Conservation (phyloP, 2,329 filamentous ascomycete genomes). For the Basipetospora chlamydospora region DNA sequence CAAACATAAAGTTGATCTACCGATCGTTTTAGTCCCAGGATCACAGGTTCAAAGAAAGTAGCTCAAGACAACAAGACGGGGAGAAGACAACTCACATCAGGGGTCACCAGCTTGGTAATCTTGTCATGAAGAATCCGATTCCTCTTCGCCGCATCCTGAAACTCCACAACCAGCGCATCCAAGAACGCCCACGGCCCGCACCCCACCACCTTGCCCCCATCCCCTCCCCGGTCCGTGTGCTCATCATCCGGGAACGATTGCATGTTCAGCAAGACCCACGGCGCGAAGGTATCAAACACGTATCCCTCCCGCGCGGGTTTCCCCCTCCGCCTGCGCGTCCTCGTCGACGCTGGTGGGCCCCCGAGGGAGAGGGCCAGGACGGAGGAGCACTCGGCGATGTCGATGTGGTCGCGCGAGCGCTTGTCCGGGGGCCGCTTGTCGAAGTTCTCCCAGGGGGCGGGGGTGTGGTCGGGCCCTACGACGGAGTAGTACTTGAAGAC, state of each 20-base stretch:
- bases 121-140: constrained; percentile 40
- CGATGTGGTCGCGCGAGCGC: constrained; percentile 33
- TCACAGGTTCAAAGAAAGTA: no score
- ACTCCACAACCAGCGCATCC: constrained; percentile 42
- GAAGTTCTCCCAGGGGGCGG: constrained; percentile 44
- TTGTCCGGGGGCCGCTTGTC: constrained; percentile 29
- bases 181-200: constrained; percentile 50
- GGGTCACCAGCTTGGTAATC: constrained; percentile 44
- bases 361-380: constrained; percentile 42
- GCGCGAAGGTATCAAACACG: constrained; percentile 42
- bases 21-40: constrained; percentile 10
- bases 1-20: constrained; percentile 41
- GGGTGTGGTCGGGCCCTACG: constrained; percentile 37
- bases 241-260: constrained; percentile 46
- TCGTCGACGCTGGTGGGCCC: constrained; percentile 33
- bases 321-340: constrained; percentile 32
- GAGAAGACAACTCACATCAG: constrained; percentile 23
- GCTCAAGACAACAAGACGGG: no score
- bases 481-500: constrained; percentile 52
- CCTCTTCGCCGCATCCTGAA: constrained; percentile 43
- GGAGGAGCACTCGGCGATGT: constrained; percentile 43
- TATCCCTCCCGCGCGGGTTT: constrained; percentile 30
- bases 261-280: constrained; percentile 45
- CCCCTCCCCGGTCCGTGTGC: constrained; percentile 38
- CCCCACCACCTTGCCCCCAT: constrained; percentile 37